Evolutionary conservation across 139 green algal species (phyloP), one percentile per base, ranked within the genome.

Genomic region (Diplosphaera chodatii): DNA sequence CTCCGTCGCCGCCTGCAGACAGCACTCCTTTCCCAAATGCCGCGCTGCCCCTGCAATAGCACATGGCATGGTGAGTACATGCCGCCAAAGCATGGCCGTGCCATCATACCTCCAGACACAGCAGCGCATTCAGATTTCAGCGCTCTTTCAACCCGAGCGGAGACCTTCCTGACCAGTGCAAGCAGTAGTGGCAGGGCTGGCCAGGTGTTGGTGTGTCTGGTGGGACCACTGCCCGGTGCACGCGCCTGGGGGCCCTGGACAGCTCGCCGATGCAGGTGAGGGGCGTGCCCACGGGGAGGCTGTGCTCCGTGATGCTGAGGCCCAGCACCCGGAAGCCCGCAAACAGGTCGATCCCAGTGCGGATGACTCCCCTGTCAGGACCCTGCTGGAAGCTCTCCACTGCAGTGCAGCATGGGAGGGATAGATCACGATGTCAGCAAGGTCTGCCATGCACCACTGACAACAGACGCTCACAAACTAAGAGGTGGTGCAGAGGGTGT

Each of bases 241-340:
- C 48, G 16, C 10, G 25, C 48, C 48, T 23, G 34, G 34, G 21
- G 34, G 66, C 27, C 23, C 33, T 16, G 5, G 33, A 4, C 13
- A 82, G 63, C 72, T 82, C 77, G 18, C 77, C 77, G 28, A 82
- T 67, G 40, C 63, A 56, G 18, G 77, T 77, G 30, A 82, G 65
- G 30, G 40, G 32, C n/a, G 74, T 77, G 41, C 74, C 74, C 20
- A 82, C 65, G 2, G 77, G 73, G 27, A 82, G 74, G n/a, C 77
- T 64, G 29, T 32, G 66, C 68, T 82, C 77, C 31, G 74, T 77
- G 25, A 64, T 59, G 32, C 66, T 77, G 41, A 74, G 18, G 20
- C 77, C 77, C 63, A 82, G 56, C 67, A 78, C 32, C 21, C 25
- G 55, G 27, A 63, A 62, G 34, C 63, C 70, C 63, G 29, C 6